phyloP scores from a whole-genome alignment of 176 grass and related monocot species.

The Bolboschoenus planiculmis region DNA sequence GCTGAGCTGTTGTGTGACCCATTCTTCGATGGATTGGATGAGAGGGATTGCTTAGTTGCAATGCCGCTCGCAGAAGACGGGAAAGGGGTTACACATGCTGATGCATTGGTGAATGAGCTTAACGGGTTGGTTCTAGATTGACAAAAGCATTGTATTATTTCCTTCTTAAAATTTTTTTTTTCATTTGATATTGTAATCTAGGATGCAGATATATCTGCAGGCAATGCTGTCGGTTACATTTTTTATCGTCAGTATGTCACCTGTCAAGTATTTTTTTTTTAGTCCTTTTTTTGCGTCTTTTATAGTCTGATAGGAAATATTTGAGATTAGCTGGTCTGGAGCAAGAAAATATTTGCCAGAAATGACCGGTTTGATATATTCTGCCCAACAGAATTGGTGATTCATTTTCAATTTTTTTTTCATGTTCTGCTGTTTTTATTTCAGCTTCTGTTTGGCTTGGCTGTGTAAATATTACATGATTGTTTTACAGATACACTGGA shows the following conservation, averaged over 20 bases:
- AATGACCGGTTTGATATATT: background rate
- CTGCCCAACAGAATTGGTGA: background rate
- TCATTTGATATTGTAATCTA: background rate
- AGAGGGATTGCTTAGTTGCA: constrained; percentile 2
- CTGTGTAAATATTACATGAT: background rate
- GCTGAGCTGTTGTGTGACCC: constrained; percentile 66
- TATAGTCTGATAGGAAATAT: background rate
- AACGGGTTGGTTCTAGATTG: constrained; percentile 1
- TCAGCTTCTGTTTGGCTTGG: background rate
- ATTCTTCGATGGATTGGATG: constrained; percentile 60
- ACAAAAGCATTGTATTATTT: background rate
- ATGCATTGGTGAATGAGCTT: constrained; percentile 13
- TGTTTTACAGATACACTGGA: background rate
- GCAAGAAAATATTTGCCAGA: background rate
- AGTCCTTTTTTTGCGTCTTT: background rate
- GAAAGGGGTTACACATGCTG: background rate
- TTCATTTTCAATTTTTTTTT: background rate
- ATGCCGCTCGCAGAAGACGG: background rate
- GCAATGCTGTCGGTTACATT: background rate
- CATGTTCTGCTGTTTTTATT: background rate
- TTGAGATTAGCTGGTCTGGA: background rate
- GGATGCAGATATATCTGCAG: background rate
- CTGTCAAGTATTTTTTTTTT: background rate
- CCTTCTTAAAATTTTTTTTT: background rate
- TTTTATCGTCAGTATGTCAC: constrained; percentile 7